Base-by-base conservation (phyloP, 2,329 filamentous ascomycete species). In the Fusarium illudens region DNA sequence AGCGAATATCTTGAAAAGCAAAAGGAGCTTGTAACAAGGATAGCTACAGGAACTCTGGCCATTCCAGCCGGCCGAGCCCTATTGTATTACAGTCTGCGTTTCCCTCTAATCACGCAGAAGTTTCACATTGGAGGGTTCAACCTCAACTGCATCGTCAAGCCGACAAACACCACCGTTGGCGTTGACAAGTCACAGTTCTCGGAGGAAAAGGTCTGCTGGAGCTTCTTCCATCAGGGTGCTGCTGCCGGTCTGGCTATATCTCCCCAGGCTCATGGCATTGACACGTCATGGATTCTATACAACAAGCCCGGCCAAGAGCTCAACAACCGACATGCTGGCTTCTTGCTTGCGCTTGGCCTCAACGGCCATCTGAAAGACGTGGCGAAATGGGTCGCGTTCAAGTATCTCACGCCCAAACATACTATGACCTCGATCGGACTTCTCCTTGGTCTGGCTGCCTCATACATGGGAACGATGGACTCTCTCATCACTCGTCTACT, bases 361-460 rank as follows among this genome's bases (percentile, higher is more conserved):
- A 97, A 97, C 72, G 96, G 96, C 0, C 96, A 99, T 79, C 83
- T 99, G n/a, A 96, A 93, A 71, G 91, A 89, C 8, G 87, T 99
- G 27, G 96, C 96, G 3, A 98, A 98, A 81, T 99, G 96, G 95
- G 91, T 99, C 42, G 95, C 94, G 9, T 99, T 98, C 86, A 98
- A 97, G 76, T 99, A 99, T 72, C 83, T 99, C n/a, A 99, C 96
- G 0, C 95, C 96, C 2, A 99, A 99, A 75, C 96, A 99, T 78
- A 97, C 94, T 25, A 99, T 99, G 96, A 98, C 96, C 22, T 98
- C 96, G 1, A 95, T 99, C 57, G 96, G 96, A 10, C 84, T 99
- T n/a, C 84, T 99, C 4, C 84, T 99, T 1, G 96, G 96, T 1
- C 84, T 99, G 17, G 94, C 96, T 9, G 96, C 93, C 25, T 98